A percentile compares a stretch with the other conserved stretches of the same genome.
phyloP scores from a whole-genome alignment of 495 filamentous ascomycete genomes.

The Thozetella sp. region DNA sequence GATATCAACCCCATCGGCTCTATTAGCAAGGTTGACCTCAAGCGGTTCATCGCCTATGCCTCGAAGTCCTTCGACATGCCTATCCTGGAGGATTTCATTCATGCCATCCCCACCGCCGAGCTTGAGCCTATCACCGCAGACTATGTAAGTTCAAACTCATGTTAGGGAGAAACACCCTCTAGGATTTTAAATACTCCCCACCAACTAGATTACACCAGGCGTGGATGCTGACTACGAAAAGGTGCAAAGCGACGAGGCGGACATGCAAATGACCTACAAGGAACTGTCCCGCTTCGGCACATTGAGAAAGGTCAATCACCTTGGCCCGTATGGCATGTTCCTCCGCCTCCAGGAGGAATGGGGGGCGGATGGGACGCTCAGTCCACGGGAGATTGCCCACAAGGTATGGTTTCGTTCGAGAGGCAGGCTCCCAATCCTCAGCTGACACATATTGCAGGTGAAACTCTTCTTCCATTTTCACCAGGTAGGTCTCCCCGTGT shows the following conservation, averaged over 20 bases:
- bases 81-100: constrained; percentile 75
- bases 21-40: constrained; percentile 74
- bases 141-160: no score
- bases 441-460: no score
- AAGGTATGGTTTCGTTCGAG: no score
- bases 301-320: constrained; percentile 70
- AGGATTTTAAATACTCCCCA: no score
- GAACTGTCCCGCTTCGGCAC: constrained; percentile 40
- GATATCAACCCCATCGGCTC: constrained; percentile 75
- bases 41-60: constrained; percentile 75
- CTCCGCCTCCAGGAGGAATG: constrained; percentile 71
- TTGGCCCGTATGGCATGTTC: constrained; percentile 75
- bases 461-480: no score
- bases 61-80: constrained; percentile 65
- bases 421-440: no score
- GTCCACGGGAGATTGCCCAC: constrained; percentile 43
- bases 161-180: no score
- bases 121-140: constrained; percentile 75
- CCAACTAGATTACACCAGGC: no score
- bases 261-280: constrained; percentile 66
- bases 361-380: constrained; percentile 49
- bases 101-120: constrained; percentile 80
- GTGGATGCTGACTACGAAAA: no score
- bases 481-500: no score
- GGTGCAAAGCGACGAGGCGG: constrained; percentile 73